Conservation (phyloP, 306 rosid species). For the Prunus kanzakura region DNA sequence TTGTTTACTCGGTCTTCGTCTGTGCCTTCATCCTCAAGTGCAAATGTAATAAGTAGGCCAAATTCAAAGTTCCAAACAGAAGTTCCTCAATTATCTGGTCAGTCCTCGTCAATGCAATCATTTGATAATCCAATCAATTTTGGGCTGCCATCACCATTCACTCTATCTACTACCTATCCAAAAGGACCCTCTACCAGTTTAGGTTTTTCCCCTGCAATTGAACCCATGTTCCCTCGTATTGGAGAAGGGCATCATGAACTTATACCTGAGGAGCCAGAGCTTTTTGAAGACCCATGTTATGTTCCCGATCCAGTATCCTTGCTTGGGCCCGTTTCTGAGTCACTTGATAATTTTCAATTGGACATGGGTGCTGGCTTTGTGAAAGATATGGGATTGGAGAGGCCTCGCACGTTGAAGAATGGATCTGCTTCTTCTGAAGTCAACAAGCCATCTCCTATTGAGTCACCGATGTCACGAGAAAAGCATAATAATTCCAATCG, state of each 20-base stretch:
- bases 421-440: slow-evolving; percentile 59
- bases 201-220: slow-evolving; percentile 85
- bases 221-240: slow-evolving; percentile 61
- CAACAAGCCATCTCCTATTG: slow-evolving; percentile 87
- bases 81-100: slow-evolving; percentile 50
- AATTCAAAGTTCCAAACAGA: slow-evolving; percentile 63
- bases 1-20: slow-evolving; percentile 80
- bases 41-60: slow-evolving; percentile 87
- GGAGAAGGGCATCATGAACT: slow-evolving; percentile 51
- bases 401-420: slow-evolving; percentile 54
- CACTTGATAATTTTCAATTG: slow-evolving; percentile 84
- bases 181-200: slow-evolving; percentile 52
- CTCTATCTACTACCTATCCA: slow-evolving; percentile 52
- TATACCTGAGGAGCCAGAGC: slow-evolving; percentile 78
- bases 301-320: slow-evolving; percentile 82
- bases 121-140: slow-evolving; percentile 82
- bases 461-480: slow-evolving; percentile 89
- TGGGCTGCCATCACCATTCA: slow-evolving; percentile 88
- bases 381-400: slow-evolving; percentile 47
- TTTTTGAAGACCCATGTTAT: slow-evolving; percentile 93
- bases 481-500: slow-evolving; percentile 58
- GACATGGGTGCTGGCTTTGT: slow-evolving; percentile 67
- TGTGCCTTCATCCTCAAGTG: slow-evolving; percentile 53
- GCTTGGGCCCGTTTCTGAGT: slow-evolving; percentile 96
- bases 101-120: slow-evolving; percentile 51